Base-by-base conservation (phyloP, 2,329 filamentous ascomycete genomes). In the Nakataea oryzae region DNA sequence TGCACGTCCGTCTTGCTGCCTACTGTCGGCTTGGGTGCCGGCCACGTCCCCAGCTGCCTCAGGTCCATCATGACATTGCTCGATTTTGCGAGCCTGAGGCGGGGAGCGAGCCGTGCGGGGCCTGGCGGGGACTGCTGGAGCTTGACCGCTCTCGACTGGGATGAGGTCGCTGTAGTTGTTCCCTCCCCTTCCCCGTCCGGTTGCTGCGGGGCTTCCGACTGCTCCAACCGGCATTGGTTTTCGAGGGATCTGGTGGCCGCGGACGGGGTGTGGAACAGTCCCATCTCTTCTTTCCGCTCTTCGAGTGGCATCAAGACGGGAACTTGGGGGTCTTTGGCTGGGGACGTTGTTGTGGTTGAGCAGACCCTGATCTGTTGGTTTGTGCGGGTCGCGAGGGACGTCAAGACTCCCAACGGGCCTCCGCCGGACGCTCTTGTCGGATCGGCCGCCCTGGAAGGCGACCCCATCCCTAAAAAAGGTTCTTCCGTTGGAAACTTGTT, bases 81-180 rank as follows among this genome's bases (percentile, higher is more conserved):
- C 21, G 41, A n/a, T 50, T 50, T 50, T 50, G 41, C 41, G 41
- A 50, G 41, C 41, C 41, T 50, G 41, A 50, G 41, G 41, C 41
- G 41, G 41, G 41, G 41, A 50, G 41, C 41, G 3, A n/a, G 41
- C 11, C 21, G 41, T 50, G 41, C 21, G 41, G 41, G 41, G 41
- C 11, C 41, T 50, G 41, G 41, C 41, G 41, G 41, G 41, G 41
- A 21, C 12, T 74, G 62, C 70, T 65, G 71, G 58, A 63, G 66
- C 64, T 62, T 66, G 66, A 62, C 74, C 69, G 59, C 68, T 61
- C 61, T 73, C 69, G 66, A 74, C 69, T 63, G 75, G 70, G 64
- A 76, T 73, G 68, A 74, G 69, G 63, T 76, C 73, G 63, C 72
- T 75, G 68, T 73, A 73, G 67, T 69, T 73, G 41, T n/a, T 50